A percentile compares a stretch with the other conserved stretches of the same genome.
Conservation (phyloP, 2,329 filamentous ascomycete species). For the Endothia cerciana region DNA sequence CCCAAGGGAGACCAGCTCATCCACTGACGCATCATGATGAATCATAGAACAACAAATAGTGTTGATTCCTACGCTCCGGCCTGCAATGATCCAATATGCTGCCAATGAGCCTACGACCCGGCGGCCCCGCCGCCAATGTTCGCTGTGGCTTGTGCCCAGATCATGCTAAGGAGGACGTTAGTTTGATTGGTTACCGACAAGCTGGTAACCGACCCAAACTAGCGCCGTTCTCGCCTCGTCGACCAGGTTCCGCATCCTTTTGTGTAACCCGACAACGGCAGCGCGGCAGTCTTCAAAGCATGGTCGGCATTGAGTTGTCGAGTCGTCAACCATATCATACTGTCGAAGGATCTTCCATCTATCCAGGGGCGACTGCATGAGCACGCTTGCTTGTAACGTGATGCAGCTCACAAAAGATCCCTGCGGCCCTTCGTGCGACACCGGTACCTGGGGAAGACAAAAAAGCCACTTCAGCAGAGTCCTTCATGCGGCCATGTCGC, state of each 20-base stretch:
- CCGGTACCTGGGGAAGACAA: background rate
- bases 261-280: background rate
- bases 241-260: conserved; percentile 10
- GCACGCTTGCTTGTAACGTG: conserved; percentile 4
- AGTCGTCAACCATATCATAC: background rate
- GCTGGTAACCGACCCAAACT: conserved; percentile 22
- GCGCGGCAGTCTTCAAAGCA: background rate
- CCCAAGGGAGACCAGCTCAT: background rate
- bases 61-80: background rate
- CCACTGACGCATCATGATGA: background rate
- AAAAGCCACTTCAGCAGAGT: background rate
- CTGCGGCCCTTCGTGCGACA: background rate
- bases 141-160: conserved; percentile 11
- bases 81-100: background rate
- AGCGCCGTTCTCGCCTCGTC: conserved; percentile 21
- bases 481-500: background rate
- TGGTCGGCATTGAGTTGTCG: conserved; percentile 1
- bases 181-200: conserved; percentile 24
- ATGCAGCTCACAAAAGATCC: background rate
- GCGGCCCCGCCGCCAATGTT: conserved; percentile 14
- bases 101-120: conserved; percentile 10
- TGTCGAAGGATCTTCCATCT: conserved; percentile 5
- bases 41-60: background rate
- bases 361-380: background rate
- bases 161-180: background rate